Conservation (phyloP, 1,284 basidiomycete genomes). For the Irpex rosettiformis region DNA sequence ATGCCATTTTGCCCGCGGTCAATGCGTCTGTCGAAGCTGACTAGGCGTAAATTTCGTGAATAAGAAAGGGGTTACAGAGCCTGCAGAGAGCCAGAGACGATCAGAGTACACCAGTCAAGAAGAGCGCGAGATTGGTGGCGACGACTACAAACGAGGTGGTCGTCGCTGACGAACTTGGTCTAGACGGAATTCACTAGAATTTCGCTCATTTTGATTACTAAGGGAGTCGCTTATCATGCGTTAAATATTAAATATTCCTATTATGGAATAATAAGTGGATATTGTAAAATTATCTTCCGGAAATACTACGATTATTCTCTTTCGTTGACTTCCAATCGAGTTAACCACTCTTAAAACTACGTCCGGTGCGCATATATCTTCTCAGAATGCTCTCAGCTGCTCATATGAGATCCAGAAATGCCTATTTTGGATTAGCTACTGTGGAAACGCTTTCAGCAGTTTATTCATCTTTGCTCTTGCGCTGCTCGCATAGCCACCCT, state of each 20-base stretch:
- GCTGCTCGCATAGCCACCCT: slow-evolving; percentile 58
- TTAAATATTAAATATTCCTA: neutral
- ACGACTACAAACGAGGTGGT: slow-evolving; percentile 9
- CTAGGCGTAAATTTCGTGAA: neutral
- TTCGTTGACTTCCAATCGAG: neutral
- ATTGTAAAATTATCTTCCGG: neutral
- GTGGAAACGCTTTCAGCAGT: slow-evolving; percentile 35
- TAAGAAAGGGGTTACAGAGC: neutral
- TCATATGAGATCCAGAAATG: neutral
- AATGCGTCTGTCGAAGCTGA: neutral
- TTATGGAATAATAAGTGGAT: neutral
- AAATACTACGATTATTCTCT: neutral
- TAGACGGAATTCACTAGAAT: neutral
- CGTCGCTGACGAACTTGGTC: slow-evolving; percentile 14
- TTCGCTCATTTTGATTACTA: neutral
- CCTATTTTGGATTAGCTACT: slow-evolving; percentile 1
- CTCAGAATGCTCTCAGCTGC: neutral
- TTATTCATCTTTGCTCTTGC: slow-evolving; percentile 54
- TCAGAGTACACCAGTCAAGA: too few species aligned
- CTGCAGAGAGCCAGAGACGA: neutral
- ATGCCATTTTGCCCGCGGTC: slow-evolving; percentile 9
- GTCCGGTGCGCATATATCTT: neutral
- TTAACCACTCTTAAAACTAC: neutral
- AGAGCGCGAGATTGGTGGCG: slow-evolving; percentile 2
- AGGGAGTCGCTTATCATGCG: neutral